Base-by-base conservation (phyloP, 2,329 filamentous ascomycete genomes). In the Gyromitra esculenta region DNA sequence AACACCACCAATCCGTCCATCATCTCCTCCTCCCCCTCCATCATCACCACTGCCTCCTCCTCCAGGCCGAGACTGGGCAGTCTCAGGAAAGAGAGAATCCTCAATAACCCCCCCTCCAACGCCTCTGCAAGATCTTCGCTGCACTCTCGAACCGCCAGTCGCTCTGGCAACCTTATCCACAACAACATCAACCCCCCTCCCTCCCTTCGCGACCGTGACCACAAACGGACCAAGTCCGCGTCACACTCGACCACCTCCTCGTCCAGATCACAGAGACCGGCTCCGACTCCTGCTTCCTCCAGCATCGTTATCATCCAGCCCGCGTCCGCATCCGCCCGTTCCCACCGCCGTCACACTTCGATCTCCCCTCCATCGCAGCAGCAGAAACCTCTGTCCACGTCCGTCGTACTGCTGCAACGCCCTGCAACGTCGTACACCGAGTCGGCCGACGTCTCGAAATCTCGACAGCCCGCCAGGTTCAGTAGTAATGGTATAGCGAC, bases 401-500 rank as follows among this genome's bases (percentile, higher is more conserved):
- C 66, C 35, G 63, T 64, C 31, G 50, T 63, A 15, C 39, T 54
- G 31, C 57, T 56, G 41, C 64, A 39, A 6, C 62, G 67, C 56
- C 67, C 76, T 39, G 37, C 73, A 43, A 66, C 76, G 15, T 73
- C 74, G 4, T 57, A 73, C 59, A 35, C 68, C 11, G 64, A 70
- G 71, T 66, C 76, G 54, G 56, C 50, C 39, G 59, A 65, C 48
- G 50, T 37, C 50, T 65, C 39, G 25, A 75, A 75, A 75, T 50
- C 70, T 18, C 48, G 60, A 59, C 72, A 60, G 59, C 80, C 80
- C 21, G 80, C 80, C 35, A 73, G 79, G 13, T 81, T 81, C 68
- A 81, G 80, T 75, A 81, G 80, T 79, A 81, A 81, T 81, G 80
- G 80, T 80, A 80, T 81, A 80, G 79, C 79, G 77, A 81, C 80